Conservation (phyloP, 805 yeast genomes). For the Starmerella geochares region DNA sequence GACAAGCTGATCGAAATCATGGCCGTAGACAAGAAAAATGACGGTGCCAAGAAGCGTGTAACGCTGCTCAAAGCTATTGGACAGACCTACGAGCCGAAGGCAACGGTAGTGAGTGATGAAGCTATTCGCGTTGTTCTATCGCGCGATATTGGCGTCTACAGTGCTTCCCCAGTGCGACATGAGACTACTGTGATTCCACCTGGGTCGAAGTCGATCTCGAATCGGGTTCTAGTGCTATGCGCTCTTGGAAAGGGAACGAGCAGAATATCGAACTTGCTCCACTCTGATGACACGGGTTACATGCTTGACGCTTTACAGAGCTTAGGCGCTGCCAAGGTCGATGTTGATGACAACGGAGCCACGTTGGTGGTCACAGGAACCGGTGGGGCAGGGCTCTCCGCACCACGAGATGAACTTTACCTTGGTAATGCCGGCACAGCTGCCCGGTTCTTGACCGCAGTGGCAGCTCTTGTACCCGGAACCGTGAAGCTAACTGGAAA, state of each 20-base stretch:
- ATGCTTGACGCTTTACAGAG: conserved; percentile 80
- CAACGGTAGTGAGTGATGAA: conserved; percentile 71
- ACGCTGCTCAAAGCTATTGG: conserved; percentile 80
- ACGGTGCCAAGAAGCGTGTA: conserved; percentile 79
- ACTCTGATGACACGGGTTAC: conserved; percentile 91
- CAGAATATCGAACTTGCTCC: conserved; percentile 71
- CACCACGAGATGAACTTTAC: conserved; percentile 59
- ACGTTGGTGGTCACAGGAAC: conserved; percentile 77
- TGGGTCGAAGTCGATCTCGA: conserved; percentile 94
- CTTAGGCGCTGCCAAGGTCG: conserved; percentile 69
- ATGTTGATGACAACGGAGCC: conserved; percentile 83
- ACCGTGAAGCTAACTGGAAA: conserved; percentile 76
- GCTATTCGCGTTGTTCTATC: conserved; percentile 74
- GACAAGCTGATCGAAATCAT: conserved; percentile 66
- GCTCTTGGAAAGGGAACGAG: conserved; percentile 84
- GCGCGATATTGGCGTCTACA: conserved; percentile 60
- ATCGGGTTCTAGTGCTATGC: conserved; percentile 85
- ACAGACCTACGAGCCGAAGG: conserved; percentile 75
- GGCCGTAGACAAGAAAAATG: conserved; percentile 95
- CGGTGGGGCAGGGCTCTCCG: conserved; percentile 45
- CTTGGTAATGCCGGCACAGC: conserved; percentile 98
- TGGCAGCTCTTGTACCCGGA: conserved; percentile 45
- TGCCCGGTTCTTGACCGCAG: conserved; percentile 83
- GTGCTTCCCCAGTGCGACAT: conserved; percentile 30
- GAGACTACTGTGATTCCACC: conserved; percentile 62